These are phyloP conservation scores for Myxozyma neotropica DNA, from an alignment of 805 yeast genomes.

Conservation along the genomic window DNA sequence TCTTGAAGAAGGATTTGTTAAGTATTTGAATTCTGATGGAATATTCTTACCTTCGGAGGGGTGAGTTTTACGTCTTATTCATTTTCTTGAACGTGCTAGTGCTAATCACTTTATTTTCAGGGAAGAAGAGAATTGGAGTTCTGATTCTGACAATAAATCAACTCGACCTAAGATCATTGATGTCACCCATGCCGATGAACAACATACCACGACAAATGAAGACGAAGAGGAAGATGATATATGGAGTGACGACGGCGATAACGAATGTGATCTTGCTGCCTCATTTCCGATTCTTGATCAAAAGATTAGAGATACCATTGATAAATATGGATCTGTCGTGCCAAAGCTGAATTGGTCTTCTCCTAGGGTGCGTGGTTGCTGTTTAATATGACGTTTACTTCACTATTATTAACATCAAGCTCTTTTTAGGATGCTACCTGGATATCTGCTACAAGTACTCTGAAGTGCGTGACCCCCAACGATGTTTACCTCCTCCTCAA, in stretches of 20 bases:
- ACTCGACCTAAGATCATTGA: background rate
- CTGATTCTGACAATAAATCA: slow-evolving; percentile 40
- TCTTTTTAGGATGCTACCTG: slow-evolving; percentile 74
- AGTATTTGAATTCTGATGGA: slow-evolving; percentile 68
- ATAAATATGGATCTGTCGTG: slow-evolving; percentile 59
- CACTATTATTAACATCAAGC: background rate
- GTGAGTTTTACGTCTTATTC: background rate
- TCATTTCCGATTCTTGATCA: slow-evolving; percentile 65
- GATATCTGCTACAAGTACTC: slow-evolving; percentile 78
- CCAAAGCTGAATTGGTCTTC: slow-evolving; percentile 98
- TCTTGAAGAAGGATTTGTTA: slow-evolving; percentile 58
- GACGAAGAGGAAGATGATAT: slow-evolving; percentile 1
- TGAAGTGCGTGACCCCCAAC: slow-evolving; percentile 67
- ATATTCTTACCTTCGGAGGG: slow-evolving; percentile 60
- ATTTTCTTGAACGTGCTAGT: background rate
- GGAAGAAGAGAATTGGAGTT: slow-evolving; percentile 31
- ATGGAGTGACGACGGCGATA: slow-evolving; percentile 29
- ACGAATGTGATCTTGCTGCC: slow-evolving; percentile 49
- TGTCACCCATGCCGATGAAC: slow-evolving; percentile 24
- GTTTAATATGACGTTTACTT: background rate
- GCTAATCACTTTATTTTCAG: background rate
- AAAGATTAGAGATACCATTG: slow-evolving; percentile 51
- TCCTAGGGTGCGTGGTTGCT: slow-evolving; percentile 52
- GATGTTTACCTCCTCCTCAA: slow-evolving; percentile 82
- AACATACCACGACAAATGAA: slow-evolving; percentile 28